Conservation (phyloP, 2,329 filamentous ascomycete genomes). For the Mariannaea elegans region DNA sequence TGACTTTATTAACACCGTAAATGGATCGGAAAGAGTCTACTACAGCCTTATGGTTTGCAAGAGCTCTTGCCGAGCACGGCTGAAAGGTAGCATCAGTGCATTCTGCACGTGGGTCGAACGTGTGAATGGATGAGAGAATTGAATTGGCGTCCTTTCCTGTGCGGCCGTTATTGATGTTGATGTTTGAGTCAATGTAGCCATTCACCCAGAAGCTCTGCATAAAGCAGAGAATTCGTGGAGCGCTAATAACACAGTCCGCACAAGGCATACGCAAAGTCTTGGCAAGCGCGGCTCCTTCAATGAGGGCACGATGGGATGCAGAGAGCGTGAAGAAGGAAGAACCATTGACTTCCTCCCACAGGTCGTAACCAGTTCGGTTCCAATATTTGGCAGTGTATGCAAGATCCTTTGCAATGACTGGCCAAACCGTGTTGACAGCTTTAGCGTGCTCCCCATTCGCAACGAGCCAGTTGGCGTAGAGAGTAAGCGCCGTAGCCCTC, state of each 20-base stretch:
- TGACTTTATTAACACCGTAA: constrained; percentile 73
- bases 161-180: constrained; percentile 66
- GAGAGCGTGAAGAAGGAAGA: constrained; percentile 80
- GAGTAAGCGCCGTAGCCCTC: constrained; percentile 74
- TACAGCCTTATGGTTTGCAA: constrained; percentile 77
- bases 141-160: constrained; percentile 75
- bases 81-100: constrained; percentile 78
- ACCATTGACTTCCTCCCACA: constrained; percentile 83
- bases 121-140: constrained; percentile 69
- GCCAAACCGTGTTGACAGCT: constrained; percentile 68
- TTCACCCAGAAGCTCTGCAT: constrained; percentile 75
- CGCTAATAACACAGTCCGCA: constrained; percentile 66
- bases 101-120: constrained; percentile 69
- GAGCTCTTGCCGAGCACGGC: constrained; percentile 71
- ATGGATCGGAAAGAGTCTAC: constrained; percentile 75
- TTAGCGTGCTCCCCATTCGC: constrained; percentile 66
- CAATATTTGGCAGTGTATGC: constrained; percentile 76
- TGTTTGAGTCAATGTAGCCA: constrained; percentile 72
- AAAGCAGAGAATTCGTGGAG: constrained; percentile 75
- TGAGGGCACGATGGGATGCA: constrained; percentile 67
- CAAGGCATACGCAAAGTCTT: constrained; percentile 67
- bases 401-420: constrained; percentile 77
- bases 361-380: constrained; percentile 70
- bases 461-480: constrained; percentile 75
- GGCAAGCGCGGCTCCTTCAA: constrained; percentile 74